Evolutionary conservation across 1,139 yeast species (phyloP).

Genomic region (Neolecta irregularis): DNA sequence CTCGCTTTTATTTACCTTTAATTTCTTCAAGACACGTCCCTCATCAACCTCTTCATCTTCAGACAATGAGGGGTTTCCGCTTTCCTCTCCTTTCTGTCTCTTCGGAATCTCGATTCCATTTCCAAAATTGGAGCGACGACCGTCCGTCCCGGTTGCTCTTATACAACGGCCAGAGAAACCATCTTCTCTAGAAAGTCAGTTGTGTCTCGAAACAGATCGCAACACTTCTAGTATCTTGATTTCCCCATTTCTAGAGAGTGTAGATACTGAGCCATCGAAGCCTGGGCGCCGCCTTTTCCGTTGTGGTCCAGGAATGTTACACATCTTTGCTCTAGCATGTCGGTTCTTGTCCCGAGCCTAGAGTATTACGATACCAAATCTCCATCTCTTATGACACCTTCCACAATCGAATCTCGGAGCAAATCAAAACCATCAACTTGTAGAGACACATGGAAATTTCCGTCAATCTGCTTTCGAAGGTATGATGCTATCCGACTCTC

Average conservation of each 20-base stretch:
- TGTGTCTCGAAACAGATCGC: neutral
- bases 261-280: neutral
- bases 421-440: slow-evolving; percentile 1
- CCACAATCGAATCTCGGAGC: neutral
- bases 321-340: neutral
- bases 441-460: neutral
- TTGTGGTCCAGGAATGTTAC: slow-evolving; percentile 1
- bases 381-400: neutral
- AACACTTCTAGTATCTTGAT: neutral
- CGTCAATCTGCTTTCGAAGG: neutral
- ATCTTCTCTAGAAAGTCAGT: too few relatives aligned
- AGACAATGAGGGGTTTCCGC: too few relatives aligned
- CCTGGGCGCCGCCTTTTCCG: neutral
- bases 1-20: neutral
- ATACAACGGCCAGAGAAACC: too few relatives aligned
- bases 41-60: too few relatives aligned
- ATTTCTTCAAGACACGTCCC: too few relatives aligned
- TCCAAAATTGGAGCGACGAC: too few relatives aligned
- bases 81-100: too few relatives aligned
- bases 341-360: too few relatives aligned
- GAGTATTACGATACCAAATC: neutral
- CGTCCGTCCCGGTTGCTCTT: too few relatives aligned
- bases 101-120: too few relatives aligned
- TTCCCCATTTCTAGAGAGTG: neutral
- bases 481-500: neutral